Evolutionary conservation across 768 basidiomycete genomes (phyloP).

Genomic region (Tylopilus cervinicoccineus): DNA sequence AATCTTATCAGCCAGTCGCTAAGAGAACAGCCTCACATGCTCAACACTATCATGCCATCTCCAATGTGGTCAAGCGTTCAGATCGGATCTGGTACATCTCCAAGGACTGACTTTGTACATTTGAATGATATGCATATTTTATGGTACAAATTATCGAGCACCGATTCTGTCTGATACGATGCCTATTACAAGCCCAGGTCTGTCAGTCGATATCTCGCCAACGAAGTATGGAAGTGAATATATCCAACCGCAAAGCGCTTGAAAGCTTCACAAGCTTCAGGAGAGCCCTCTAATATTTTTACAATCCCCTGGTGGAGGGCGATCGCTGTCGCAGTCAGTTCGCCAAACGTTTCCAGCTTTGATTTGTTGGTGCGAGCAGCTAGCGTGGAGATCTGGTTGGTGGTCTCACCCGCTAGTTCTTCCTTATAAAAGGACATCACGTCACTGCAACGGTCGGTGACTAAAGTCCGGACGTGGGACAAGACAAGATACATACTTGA

Average conservation of each 20-base stretch:
- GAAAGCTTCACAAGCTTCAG: slow-evolving; percentile 18
- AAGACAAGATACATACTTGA: slow-evolving; percentile 32
- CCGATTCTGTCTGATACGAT: neutral
- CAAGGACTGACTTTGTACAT: too few relatives aligned
- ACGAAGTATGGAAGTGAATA: slow-evolving; percentile 27
- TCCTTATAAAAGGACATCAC: slow-evolving; percentile 41
- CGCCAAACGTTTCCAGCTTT: slow-evolving; percentile 25
- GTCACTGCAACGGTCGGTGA: slow-evolving; percentile 26
- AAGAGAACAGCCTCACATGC: too few relatives aligned
- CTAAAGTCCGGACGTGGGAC: neutral
- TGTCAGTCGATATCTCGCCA: slow-evolving; percentile 21
- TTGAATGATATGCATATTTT: too few relatives aligned
- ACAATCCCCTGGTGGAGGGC: slow-evolving; percentile 21
- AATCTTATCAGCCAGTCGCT: too few relatives aligned
- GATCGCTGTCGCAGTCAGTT: slow-evolving; percentile 25
- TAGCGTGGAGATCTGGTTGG: slow-evolving; percentile 33
- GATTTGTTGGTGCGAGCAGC: slow-evolving; percentile 22
- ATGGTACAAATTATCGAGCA: too few relatives aligned
- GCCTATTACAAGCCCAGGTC: slow-evolving; percentile 18
- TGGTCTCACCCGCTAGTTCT: slow-evolving; percentile 32
- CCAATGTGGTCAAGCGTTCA: too few relatives aligned
- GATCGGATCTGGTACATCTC: too few relatives aligned
- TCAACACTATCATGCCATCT: too few relatives aligned
- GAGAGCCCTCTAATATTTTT: slow-evolving; percentile 21
- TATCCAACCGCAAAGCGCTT: slow-evolving; percentile 20